Conservation (phyloP, 768 basidiomycete species). For the Aureoboletus auriporus region DNA sequence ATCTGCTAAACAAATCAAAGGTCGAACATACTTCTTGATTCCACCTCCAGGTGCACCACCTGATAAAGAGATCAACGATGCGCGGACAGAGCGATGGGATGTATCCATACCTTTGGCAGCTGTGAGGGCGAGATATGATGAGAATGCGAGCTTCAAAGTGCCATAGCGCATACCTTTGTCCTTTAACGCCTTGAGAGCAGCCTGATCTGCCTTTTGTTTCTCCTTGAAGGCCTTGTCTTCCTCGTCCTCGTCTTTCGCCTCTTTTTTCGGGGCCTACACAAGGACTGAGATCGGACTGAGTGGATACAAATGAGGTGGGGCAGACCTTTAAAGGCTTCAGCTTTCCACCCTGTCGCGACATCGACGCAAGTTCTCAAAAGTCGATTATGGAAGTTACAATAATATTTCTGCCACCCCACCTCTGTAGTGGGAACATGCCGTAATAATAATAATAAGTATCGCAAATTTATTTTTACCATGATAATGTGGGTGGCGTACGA, state of each 20-base stretch:
- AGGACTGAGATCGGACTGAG: background rate
- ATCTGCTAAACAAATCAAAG: constrained; percentile 3
- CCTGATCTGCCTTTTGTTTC: constrained; percentile 72
- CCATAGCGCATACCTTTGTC: constrained; percentile 54
- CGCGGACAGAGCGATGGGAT: constrained; percentile 3
- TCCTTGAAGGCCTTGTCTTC: constrained; percentile 72
- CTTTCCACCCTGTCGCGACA: constrained; percentile 75
- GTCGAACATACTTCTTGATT: constrained; percentile 76
- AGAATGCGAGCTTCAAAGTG: background rate
- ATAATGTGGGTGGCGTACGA: too few relatives aligned
- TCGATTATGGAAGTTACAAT: background rate
- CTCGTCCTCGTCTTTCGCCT: constrained; percentile 65
- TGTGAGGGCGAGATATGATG: constrained; percentile 5
- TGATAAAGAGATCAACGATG: constrained; percentile 20
- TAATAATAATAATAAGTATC: too few relatives aligned
- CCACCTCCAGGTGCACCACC: constrained; percentile 69
- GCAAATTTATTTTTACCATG: too few relatives aligned
- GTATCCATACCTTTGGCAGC: constrained; percentile 27
- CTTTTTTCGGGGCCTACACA: constrained; percentile 77
- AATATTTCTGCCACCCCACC: too few relatives aligned
- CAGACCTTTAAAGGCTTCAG: constrained; percentile 77
- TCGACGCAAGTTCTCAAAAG: constrained; percentile 4
- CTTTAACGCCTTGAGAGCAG: constrained; percentile 65
- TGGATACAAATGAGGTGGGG: background rate
- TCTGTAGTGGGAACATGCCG: too few relatives aligned